These are phyloP conservation scores for Crithidia sp. DNA, from an alignment of 208 protist species.

Conservation along the genomic window DNA sequence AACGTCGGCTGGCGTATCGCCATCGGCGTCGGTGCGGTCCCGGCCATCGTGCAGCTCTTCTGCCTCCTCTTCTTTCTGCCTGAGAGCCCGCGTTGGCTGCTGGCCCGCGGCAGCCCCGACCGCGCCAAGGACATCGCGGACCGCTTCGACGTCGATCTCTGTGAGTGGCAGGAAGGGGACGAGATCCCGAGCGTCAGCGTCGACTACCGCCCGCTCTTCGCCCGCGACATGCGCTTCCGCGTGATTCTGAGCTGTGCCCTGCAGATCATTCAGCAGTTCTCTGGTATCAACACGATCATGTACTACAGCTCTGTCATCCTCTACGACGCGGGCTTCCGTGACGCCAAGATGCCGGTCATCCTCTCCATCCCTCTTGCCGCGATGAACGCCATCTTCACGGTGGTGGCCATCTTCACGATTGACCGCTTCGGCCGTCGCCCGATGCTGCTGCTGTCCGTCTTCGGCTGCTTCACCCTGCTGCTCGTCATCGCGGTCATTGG, in stretches of 20 bases:
- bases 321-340: constrained; percentile 77
- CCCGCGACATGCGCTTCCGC: constrained; percentile 64
- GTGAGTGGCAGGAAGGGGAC: constrained; percentile 44
- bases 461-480: constrained; percentile 67
- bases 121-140: constrained; percentile 56
- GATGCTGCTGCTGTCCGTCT: constrained; percentile 74
- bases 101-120: constrained; percentile 52
- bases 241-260: constrained; percentile 83
- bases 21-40: constrained; percentile 80
- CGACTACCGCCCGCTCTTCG: constrained; percentile 62
- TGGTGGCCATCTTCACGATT: constrained; percentile 78
- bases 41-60: constrained; percentile 84
- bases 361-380: constrained; percentile 86
- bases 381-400: constrained; percentile 89
- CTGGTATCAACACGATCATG: constrained; percentile 94
- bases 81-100: constrained; percentile 88
- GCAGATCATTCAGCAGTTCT: constrained; percentile 93
- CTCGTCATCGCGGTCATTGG: constrained; percentile 64
- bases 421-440: constrained; percentile 79
- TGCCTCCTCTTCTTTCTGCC: constrained; percentile 83
- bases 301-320: constrained; percentile 94
- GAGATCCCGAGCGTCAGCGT: constrained; percentile 49
- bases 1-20: constrained; percentile 92
- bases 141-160: constrained; percentile 70
- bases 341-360: constrained; percentile 79